Conservation (phyloP, 2,329 filamentous ascomycete species). For the Colletotrichum kahawae region DNA sequence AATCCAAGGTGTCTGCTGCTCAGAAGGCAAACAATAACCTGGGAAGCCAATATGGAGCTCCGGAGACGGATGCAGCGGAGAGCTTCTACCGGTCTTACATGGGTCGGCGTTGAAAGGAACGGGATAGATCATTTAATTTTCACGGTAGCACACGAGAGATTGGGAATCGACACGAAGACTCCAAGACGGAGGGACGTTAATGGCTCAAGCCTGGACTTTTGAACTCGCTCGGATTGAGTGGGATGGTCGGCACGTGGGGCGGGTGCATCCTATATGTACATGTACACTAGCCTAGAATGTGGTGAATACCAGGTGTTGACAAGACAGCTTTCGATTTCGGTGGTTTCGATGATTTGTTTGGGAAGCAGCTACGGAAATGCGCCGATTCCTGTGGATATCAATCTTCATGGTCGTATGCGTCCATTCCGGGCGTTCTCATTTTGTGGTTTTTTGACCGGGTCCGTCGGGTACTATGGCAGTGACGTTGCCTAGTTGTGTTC, state of each 20-base stretch:
- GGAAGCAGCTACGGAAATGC: background rate
- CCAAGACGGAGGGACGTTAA: background rate
- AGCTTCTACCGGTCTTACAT: conserved; percentile 92
- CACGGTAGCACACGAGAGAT: conserved; percentile 27
- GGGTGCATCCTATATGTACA: conserved; percentile 30
- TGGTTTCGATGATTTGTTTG: background rate
- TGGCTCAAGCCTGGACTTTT: background rate
- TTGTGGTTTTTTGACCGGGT: background rate
- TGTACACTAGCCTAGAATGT: conserved; percentile 44
- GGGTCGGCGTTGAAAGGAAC: conserved; percentile 63
- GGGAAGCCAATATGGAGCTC: conserved; percentile 60
- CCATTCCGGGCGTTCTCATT: background rate
- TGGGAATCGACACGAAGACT: conserved; percentile 6
- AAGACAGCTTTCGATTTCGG: conserved; percentile 18
- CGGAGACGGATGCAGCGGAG: conserved; percentile 76
- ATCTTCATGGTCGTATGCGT: background rate
- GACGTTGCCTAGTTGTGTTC: conserved; percentile 60
- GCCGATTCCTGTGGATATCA: conserved; percentile 5
- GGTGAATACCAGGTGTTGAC: conserved; percentile 1
- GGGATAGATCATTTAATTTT: conserved; percentile 22
- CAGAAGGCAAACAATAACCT: conserved; percentile 77
- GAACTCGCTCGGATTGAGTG: conserved; percentile 14
- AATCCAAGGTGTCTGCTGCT: conserved; percentile 80
- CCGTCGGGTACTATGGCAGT: background rate
- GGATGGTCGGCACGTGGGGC: conserved; percentile 10